These are phyloP conservation scores for Brassica hybrid DNA, from an alignment of 441 rosid species.

Conservation along the genomic window DNA sequence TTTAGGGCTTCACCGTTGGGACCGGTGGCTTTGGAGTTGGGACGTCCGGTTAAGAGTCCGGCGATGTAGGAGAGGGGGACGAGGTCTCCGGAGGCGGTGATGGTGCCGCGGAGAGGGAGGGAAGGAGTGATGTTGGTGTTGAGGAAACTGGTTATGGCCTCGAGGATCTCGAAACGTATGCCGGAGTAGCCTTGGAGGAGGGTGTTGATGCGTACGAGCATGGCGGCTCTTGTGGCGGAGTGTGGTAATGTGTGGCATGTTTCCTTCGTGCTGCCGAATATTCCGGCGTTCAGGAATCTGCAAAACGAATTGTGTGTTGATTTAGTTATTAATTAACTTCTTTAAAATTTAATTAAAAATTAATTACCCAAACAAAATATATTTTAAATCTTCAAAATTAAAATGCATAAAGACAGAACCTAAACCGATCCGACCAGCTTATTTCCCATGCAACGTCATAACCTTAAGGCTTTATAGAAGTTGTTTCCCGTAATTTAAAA, in stretches of 20 bases:
- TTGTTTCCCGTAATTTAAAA: constrained; percentile 3
- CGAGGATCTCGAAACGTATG: constrained; percentile 45
- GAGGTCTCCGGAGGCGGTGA: constrained; percentile 47
- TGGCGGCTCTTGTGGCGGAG: constrained; percentile 48
- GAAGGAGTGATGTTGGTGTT: constrained; percentile 43
- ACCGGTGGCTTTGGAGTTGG: constrained; percentile 43
- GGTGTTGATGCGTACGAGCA: constrained; percentile 45
- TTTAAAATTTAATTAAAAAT: background rate
- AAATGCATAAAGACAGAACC: background rate
- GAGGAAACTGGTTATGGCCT: constrained; percentile 41
- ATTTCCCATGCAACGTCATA: constrained; percentile 42
- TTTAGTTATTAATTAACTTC: background rate
- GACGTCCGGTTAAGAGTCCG: constrained; percentile 43
- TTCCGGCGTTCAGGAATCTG: constrained; percentile 47
- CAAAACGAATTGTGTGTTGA: constrained; percentile 2
- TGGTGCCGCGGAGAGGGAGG: constrained; percentile 47
- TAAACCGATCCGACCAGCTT: background rate
- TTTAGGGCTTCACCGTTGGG: constrained; percentile 39
- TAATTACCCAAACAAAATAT: background rate
- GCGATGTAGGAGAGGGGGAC: constrained; percentile 47
- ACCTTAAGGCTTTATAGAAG: background rate
- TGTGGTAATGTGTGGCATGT: constrained; percentile 43
- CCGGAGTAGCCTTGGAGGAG: constrained; percentile 48
- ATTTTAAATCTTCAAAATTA: background rate
- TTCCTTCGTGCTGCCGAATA: constrained; percentile 42